Conservation (phyloP, 75 land plant genomes). For the Selaginella tamariscina region DNA sequence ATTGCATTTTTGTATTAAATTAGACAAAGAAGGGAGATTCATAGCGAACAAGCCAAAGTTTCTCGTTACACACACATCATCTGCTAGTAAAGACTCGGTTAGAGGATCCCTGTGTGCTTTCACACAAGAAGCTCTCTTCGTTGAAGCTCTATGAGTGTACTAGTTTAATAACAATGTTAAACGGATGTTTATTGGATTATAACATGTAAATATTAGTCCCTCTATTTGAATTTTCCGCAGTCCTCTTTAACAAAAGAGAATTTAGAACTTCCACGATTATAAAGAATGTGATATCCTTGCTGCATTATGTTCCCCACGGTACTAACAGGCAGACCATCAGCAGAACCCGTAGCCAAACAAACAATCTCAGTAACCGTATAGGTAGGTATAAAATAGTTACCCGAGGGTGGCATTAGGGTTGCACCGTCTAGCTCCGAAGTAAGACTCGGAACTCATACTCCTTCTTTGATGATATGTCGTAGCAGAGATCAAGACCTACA, state of each 20-base stretch:
- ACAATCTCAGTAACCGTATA: background rate
- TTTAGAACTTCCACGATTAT: background rate
- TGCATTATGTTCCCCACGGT: background rate
- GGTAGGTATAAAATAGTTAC: background rate
- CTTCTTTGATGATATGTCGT: background rate
- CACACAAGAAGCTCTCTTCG: no score
- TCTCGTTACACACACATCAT: no score
- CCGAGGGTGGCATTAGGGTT: background rate
- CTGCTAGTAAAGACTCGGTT: no score
- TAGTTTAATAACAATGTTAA: no score
- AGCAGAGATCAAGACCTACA: background rate
- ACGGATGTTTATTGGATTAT: no score
- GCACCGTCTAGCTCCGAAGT: background rate
- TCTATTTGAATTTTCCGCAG: no score
- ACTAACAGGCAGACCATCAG: background rate
- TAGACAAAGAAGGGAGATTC: no score
- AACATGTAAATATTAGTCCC: no score
- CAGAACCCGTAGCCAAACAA: background rate
- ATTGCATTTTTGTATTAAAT: no score
- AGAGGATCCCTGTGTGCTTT: no score
- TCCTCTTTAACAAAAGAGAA: background rate
- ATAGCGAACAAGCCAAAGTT: no score
- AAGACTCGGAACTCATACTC: background rate
- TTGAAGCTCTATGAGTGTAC: no score
- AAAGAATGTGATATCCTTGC: background rate